These are phyloP conservation scores for Paradendryphiella salina DNA, from an alignment of 2,329 filamentous ascomycete genomes.

Conservation along the genomic window DNA sequence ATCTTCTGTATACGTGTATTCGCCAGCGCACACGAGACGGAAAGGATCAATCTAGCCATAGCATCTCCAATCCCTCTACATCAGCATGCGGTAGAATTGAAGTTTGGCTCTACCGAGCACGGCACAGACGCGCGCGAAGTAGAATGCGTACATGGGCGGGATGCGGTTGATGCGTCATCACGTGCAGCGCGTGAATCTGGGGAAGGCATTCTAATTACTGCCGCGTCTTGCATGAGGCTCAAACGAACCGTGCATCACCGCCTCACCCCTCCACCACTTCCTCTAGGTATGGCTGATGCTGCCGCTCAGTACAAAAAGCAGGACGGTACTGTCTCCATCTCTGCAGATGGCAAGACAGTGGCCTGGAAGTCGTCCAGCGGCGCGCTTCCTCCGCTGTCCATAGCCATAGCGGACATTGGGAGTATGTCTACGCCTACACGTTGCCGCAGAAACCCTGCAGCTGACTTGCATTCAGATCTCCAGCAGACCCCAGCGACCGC, in stretches of 20 bases:
- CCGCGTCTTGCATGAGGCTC: constrained; percentile 6
- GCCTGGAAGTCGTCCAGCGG: constrained; percentile 75
- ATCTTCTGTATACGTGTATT: background rate
- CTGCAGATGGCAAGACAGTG: constrained; percentile 71
- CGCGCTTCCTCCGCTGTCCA: constrained; percentile 66
- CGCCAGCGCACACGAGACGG: too few relatives aligned
- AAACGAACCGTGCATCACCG: background rate
- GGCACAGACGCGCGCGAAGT: background rate
- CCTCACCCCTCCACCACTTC: background rate
- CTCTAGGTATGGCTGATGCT: constrained; percentile 43
- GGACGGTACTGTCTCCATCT: constrained; percentile 79
- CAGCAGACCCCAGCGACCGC: constrained; percentile 91
- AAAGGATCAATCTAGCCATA: too few relatives aligned
- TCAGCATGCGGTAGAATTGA: too few relatives aligned
- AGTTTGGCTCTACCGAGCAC: background rate
- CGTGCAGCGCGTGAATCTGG: constrained; percentile 19
- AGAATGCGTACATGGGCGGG: background rate
- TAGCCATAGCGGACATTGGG: constrained; percentile 75
- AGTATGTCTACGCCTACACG: constrained; percentile 61
- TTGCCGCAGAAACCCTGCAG: constrained; percentile 4
- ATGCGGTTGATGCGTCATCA: constrained; percentile 14
- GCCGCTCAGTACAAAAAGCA: constrained; percentile 83
- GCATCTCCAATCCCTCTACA: too few relatives aligned
- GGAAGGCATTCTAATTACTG: constrained; percentile 13
- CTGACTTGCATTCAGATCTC: constrained; percentile 63